Conservation (phyloP, 2,329 filamentous ascomycete genomes). For the Aureobasidium vineae region DNA sequence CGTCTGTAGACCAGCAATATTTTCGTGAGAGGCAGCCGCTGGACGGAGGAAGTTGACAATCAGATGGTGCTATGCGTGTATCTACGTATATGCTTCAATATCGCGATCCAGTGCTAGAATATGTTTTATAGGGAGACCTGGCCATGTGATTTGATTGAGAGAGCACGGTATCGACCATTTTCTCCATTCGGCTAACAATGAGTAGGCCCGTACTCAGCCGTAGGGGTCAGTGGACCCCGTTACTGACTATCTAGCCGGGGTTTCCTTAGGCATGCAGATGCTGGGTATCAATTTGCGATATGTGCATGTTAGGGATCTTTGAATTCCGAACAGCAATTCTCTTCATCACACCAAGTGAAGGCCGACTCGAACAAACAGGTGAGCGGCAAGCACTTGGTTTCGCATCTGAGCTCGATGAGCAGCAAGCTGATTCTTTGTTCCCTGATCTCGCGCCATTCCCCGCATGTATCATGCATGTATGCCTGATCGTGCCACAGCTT, state of each 20-base stretch:
- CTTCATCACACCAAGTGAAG: neutral
- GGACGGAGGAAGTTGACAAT: neutral
- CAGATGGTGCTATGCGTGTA: neutral
- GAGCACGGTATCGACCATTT: constrained; percentile 11
- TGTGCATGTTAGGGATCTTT: neutral
- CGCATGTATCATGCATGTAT: constrained; percentile 16
- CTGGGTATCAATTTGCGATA: neutral
- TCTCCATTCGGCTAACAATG: neutral
- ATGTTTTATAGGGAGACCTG: neutral
- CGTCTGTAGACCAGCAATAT: neutral
- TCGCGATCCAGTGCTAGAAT: neutral
- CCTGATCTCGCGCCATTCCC: neutral
- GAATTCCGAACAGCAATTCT: neutral
- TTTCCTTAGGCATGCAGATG: neutral
- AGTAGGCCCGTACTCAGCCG: constrained; percentile 5
- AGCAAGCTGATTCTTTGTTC: neutral
- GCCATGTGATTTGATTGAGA: neutral
- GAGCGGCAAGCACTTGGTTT: neutral
- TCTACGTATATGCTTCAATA: neutral
- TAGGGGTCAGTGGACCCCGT: neutral
- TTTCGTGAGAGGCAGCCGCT: neutral
- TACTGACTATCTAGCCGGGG: neutral
- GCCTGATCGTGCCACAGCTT: neutral
- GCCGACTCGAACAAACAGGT: neutral
- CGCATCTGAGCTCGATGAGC: too few species aligned